These are phyloP conservation scores for Prillingera fragicola DNA, from an alignment of 1,284 basidiomycete genomes.

Conservation along the genomic window DNA sequence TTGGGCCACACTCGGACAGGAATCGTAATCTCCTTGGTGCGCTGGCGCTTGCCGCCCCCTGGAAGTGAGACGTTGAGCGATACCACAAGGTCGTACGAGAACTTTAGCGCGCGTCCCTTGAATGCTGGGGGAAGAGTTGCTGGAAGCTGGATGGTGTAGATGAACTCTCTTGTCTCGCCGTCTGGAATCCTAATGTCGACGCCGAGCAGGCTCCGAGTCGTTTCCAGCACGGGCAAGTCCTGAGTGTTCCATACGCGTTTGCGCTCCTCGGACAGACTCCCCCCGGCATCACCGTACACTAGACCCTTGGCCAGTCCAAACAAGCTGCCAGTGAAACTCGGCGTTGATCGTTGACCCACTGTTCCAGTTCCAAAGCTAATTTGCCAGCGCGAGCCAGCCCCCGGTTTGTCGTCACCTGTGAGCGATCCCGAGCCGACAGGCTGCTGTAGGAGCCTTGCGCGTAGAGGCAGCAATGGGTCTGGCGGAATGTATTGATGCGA, in stretches of 20 bases:
- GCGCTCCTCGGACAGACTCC: constrained; percentile 46
- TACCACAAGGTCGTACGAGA: constrained; percentile 82
- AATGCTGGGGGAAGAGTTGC: constrained; percentile 81
- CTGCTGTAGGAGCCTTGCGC: constrained; percentile 43
- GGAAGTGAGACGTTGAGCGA: constrained; percentile 51
- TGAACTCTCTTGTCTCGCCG: constrained; percentile 50
- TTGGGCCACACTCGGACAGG: constrained; percentile 43
- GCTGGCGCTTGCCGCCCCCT: constrained; percentile 31
- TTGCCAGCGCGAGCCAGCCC: constrained; percentile 34
- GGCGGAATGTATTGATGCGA: constrained; percentile 47
- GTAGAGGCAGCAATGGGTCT: constrained; percentile 47
- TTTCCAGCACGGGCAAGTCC: constrained; percentile 47
- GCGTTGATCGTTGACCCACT: constrained; percentile 38
- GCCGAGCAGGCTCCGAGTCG: constrained; percentile 38
- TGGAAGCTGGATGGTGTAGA: constrained; percentile 69
- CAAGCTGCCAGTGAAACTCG: constrained; percentile 46
- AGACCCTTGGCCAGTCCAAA: constrained; percentile 45
- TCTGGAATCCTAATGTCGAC: constrained; percentile 42
- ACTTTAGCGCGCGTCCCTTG: constrained; percentile 71
- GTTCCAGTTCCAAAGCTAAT: constrained; percentile 44
- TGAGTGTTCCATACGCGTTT: constrained; percentile 46
- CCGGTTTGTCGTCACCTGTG: constrained; percentile 1
- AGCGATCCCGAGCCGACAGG: constrained; percentile 45
- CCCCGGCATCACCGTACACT: constrained; percentile 36
- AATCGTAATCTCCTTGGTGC: constrained; percentile 34